phyloP scores from a whole-genome alignment of 1,139 yeast genomes.

The Geotrichum candidum region DNA sequence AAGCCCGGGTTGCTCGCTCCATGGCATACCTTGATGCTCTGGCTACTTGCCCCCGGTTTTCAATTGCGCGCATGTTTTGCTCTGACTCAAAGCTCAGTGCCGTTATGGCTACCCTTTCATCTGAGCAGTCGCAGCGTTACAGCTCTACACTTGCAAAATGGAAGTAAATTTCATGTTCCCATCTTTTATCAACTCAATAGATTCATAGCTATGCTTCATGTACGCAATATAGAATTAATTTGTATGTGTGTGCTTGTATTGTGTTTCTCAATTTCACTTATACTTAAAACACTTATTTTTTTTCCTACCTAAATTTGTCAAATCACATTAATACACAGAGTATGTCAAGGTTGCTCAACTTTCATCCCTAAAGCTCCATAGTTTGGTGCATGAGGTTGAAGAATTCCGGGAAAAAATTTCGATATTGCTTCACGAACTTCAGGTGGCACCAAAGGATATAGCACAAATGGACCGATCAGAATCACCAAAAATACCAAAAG shows the following conservation, averaged over 20 bases:
- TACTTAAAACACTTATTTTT: not conserved
- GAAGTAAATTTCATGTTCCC: not conserved
- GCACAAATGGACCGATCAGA: conserved; percentile 22
- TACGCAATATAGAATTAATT: not conserved
- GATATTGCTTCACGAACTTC: conserved; percentile 10
- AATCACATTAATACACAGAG: not conserved
- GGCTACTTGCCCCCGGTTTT: conserved; percentile 18
- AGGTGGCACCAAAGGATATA: conserved; percentile 17
- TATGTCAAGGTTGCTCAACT: conserved; percentile 4
- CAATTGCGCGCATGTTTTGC: conserved; percentile 19
- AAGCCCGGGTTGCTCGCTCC: conserved; percentile 11
- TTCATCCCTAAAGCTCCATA: conserved; percentile 16
- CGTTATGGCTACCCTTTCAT: not conserved
- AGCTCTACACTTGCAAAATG: conserved; percentile 2
- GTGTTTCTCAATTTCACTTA: not conserved
- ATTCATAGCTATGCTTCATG: not conserved
- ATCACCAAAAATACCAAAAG: conserved; percentile 36
- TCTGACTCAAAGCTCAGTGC: conserved; percentile 4
- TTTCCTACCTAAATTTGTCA: not conserved
- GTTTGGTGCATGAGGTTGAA: conserved; percentile 20
- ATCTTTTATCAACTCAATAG: not conserved
- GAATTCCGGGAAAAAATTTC: conserved; percentile 21
- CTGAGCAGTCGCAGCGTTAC: not conserved
- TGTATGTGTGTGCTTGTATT: not conserved
- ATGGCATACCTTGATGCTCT: conserved; percentile 15